These are phyloP conservation scores for Fagopyrum homotropicum DNA, from an alignment of 148 eudicot genomes.

Conservation along the genomic window DNA sequence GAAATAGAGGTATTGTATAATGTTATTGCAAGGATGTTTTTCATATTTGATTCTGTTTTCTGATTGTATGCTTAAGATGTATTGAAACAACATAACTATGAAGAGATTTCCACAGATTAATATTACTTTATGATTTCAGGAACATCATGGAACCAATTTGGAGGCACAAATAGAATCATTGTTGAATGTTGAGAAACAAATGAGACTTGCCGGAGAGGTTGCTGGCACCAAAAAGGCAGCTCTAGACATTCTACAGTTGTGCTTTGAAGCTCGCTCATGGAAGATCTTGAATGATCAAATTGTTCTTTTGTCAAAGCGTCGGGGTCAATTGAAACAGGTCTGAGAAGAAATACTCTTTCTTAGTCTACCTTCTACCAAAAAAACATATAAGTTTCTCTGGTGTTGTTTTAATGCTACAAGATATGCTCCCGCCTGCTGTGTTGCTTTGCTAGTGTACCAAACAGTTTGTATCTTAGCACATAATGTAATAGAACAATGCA, in stretches of 20 bases:
- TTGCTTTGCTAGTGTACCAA: too few species aligned
- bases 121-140: constrained; percentile 23
- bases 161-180: constrained; percentile 67
- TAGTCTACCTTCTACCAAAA: background rate
- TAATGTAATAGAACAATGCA: background rate
- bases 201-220: constrained; percentile 76
- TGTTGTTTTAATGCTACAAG: background rate
- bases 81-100: background rate
- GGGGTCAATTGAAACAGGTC: constrained; percentile 93
- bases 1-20: background rate
- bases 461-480: background rate
- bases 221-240: constrained; percentile 68
- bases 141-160: constrained; percentile 39
- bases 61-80: background rate
- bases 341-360: background rate
- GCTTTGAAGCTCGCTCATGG: constrained; percentile 79
- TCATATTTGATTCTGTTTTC: background rate
- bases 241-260: constrained; percentile 61
- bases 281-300: constrained; percentile 87
- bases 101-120: background rate
- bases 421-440: background rate
- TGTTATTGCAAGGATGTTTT: background rate
- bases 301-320: constrained; percentile 74
- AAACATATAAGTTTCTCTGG: background rate
- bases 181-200: constrained; percentile 82